These are phyloP conservation scores for Diaporthe ilicicola DNA, from an alignment of 2,329 filamentous ascomycete species.

Conservation along the genomic window DNA sequence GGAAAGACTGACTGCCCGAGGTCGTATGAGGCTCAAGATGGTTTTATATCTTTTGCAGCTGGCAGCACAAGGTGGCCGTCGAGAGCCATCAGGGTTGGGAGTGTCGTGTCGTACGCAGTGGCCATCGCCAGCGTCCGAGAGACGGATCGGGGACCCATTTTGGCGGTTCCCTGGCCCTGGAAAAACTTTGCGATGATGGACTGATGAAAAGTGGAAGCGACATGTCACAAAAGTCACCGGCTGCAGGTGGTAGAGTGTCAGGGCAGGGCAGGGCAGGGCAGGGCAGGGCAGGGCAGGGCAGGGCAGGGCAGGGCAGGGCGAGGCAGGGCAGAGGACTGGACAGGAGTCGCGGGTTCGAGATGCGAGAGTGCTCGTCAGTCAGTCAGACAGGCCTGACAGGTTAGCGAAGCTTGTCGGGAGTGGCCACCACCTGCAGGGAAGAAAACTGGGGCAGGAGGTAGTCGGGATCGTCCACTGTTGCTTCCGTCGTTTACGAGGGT, in stretches of 20 bases:
- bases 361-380: not conserved
- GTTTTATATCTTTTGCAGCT: constrained; percentile 25
- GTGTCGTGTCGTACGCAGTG: constrained; percentile 11
- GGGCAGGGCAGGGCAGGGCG: constrained; percentile 3
- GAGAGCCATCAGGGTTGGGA: not conserved
- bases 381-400: too few relatives aligned
- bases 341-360: not conserved
- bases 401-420: not conserved
- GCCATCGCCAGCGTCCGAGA: constrained; percentile 28
- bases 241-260: constrained; percentile 13
- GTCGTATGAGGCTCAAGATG: constrained; percentile 22
- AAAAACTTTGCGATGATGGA: constrained; percentile 31
- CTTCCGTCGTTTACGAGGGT: constrained; percentile 20
- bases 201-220: constrained; percentile 34
- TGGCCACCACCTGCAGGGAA: constrained; percentile 11
- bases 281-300: too few relatives aligned
- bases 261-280: constrained; percentile 4
- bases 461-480: constrained; percentile 9
- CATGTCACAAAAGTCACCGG: constrained; percentile 29
- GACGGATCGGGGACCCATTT: constrained; percentile 22
- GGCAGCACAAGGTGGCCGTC: not conserved
- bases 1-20: not conserved
- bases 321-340: too few relatives aligned
- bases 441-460: constrained; percentile 13
- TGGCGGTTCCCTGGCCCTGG: constrained; percentile 26